Conservation (phyloP, 2,329 filamentous ascomycete species). For the Akanthomyces muscarius region DNA sequence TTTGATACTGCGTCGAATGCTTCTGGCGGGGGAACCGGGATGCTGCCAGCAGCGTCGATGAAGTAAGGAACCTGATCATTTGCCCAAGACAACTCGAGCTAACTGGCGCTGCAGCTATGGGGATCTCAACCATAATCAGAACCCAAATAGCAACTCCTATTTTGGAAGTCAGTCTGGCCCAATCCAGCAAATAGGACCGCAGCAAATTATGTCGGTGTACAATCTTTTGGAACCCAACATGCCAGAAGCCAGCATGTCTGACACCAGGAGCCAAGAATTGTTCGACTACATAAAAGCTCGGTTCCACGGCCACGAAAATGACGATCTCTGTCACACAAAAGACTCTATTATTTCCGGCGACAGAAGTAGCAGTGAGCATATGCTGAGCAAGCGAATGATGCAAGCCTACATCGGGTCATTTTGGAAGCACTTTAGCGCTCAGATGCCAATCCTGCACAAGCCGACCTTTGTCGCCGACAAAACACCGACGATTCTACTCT, state of each 20-base stretch:
- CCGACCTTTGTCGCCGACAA: conserved; percentile 88
- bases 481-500: conserved; percentile 76
- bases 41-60: conserved; percentile 39
- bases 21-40: background rate
- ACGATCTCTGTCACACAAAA: conserved; percentile 69
- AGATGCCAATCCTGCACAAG: conserved; percentile 90
- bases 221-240: conserved; percentile 77
- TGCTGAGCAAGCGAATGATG: conserved; percentile 90
- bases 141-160: conserved; percentile 16
- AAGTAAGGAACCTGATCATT: conserved; percentile 39
- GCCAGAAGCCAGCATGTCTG: conserved; percentile 76
- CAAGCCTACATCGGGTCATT: conserved; percentile 90
- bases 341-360: conserved; percentile 77
- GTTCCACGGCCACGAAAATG: conserved; percentile 76
- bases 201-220: conserved; percentile 86
- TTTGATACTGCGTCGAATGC: conserved; percentile 61
- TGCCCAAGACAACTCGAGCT: conserved; percentile 19
- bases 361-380: conserved; percentile 58
- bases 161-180: background rate
- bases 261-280: conserved; percentile 80
- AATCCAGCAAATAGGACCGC: conserved; percentile 50
- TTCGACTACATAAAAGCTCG: conserved; percentile 75
- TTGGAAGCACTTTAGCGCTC: conserved; percentile 92
- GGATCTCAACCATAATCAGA: conserved; percentile 42
- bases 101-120: conserved; percentile 43